Percentiles rank a stretch among this genome's conserved stretches.
Evolutionary conservation across 2,329 filamentous ascomycete genomes (phyloP).

Genomic region (Ilyonectria sp.): DNA sequence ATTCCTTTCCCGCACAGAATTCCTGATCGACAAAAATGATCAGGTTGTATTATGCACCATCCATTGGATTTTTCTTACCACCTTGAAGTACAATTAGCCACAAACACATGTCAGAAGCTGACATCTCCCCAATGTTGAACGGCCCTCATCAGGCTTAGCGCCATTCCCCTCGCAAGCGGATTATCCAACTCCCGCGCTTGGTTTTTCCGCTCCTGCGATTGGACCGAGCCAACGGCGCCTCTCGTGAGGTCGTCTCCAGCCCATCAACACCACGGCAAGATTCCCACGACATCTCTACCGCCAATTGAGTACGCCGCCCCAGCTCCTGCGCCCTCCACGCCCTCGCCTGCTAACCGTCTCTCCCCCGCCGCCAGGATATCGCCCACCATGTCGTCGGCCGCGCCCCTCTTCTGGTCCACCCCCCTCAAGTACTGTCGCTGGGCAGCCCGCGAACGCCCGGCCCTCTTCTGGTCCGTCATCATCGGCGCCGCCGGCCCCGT

Average conservation of each 20-base stretch:
- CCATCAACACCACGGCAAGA: conserved; percentile 43
- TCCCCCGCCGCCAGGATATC: conserved; percentile 8
- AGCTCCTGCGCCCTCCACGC: background rate
- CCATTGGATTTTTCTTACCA: background rate
- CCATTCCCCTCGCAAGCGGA: conserved; percentile 18
- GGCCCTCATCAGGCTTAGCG: conserved; percentile 29
- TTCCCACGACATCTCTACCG: conserved; percentile 38
- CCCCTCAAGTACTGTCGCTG: conserved; percentile 91
- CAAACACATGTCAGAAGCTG: background rate
- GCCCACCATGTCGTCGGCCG: conserved; percentile 71
- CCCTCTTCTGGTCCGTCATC: conserved; percentile 89
- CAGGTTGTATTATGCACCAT: background rate
- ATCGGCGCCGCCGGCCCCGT: conserved; percentile 82
- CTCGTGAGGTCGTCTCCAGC: conserved; percentile 32
- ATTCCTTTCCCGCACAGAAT: background rate
- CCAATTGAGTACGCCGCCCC: conserved; percentile 56
- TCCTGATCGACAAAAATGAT: background rate
- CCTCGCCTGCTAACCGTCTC: conserved; percentile 2
- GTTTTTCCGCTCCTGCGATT: conserved; percentile 51
- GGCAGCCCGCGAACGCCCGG: conserved; percentile 89
- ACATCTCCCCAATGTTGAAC: background rate
- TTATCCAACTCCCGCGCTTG: conserved; percentile 49
- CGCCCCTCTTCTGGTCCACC: conserved; percentile 85
- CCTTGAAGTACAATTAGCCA: background rate
- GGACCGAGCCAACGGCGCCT: conserved; percentile 31